Evolutionary conservation across 257 asterid species (phyloP).

Genomic region (Handroanthus guayacan): DNA sequence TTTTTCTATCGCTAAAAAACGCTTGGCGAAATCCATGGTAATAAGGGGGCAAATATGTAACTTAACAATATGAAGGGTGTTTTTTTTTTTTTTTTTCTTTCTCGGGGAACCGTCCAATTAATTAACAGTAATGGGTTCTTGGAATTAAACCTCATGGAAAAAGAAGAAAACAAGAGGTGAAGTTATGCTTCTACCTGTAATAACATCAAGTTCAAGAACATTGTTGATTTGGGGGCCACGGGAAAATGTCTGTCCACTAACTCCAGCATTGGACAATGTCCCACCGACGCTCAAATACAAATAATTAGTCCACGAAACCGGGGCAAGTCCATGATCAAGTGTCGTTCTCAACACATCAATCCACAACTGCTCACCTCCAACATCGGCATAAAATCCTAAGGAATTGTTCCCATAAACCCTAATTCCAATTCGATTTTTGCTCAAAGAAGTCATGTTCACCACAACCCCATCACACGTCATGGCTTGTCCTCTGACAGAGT

Average conservation of each 20-base stretch:
- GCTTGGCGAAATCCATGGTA: no score
- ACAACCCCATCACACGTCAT: constrained; percentile 71
- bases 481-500: constrained; percentile 74
- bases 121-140: no score
- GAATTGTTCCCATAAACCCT: constrained; percentile 44
- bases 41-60: no score
- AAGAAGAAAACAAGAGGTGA: no score
- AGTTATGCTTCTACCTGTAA: constrained; percentile 45
- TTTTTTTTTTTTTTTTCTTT: no score
- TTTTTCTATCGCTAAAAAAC: no score
- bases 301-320: constrained; percentile 65
- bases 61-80: no score
- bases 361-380: constrained; percentile 63
- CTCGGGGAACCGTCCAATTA: no score
- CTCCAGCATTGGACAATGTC: constrained; percentile 66
- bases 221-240: constrained; percentile 66
- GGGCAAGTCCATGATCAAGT: constrained; percentile 47
- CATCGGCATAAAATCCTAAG: constrained; percentile 58
- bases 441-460: constrained; percentile 59
- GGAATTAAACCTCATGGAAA: no score
- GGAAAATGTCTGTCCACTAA: constrained; percentile 58
- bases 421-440: constrained; percentile 35
- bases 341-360: constrained; percentile 48
- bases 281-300: constrained; percentile 62
- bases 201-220: constrained; percentile 55